These are phyloP conservation scores for Debaryomyces sp. DNA, from an alignment of 1,139 yeast species.

Conservation along the genomic window DNA sequence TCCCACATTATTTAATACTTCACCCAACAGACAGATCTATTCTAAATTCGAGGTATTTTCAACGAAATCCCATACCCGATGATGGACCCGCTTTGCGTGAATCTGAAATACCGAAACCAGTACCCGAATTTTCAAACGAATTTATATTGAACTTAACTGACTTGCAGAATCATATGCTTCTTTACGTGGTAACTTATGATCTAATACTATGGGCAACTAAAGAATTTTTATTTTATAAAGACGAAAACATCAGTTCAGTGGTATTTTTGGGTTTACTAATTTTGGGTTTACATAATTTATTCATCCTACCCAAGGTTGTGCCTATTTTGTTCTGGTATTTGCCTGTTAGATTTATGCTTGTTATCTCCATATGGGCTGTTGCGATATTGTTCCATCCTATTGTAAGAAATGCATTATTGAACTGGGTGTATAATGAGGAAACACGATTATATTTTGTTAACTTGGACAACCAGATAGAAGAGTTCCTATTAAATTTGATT, in stretches of 20 bases:
- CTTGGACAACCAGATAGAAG: constrained; percentile 51
- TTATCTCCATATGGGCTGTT: constrained; percentile 54
- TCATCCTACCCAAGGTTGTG: constrained; percentile 34
- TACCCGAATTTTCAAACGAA: constrained; percentile 78
- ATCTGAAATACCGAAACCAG: constrained; percentile 66
- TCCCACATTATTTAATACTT: constrained; percentile 64
- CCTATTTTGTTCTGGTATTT: constrained; percentile 27
- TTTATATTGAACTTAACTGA: constrained; percentile 80
- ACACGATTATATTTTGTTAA: constrained; percentile 55
- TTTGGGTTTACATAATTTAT: constrained; percentile 28
- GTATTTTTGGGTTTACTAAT: constrained; percentile 43
- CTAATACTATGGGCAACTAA: constrained; percentile 48
- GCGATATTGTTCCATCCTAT: constrained; percentile 57
- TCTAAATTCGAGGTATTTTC: constrained; percentile 23
- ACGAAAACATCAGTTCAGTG: constrained; percentile 63
- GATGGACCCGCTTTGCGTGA: constrained; percentile 53
- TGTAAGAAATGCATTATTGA: constrained; percentile 46
- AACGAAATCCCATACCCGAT: constrained; percentile 57
- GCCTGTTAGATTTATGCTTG: constrained; percentile 35
- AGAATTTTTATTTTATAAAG: constrained; percentile 65
- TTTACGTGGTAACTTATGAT: constrained; percentile 69
- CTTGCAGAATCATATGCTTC: constrained; percentile 79
- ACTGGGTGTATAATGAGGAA: constrained; percentile 57
- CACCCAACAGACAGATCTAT: constrained; percentile 39
- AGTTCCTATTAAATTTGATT: constrained; percentile 30